Evolutionary conservation across 1,284 basidiomycete genomes (phyloP).

Genomic region (Athelia psychrophila): DNA sequence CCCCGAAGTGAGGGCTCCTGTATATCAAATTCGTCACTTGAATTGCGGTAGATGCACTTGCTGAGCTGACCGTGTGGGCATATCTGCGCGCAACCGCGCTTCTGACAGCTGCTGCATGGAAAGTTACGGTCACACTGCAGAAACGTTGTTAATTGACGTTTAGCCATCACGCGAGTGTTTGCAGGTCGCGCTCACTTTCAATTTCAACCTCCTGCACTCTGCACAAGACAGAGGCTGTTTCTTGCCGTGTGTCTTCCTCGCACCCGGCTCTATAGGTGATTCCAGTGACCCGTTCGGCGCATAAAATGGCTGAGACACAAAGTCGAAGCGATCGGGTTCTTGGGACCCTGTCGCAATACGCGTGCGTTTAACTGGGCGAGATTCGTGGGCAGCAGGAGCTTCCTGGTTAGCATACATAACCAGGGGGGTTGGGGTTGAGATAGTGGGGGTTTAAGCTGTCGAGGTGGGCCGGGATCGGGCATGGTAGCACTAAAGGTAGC

Average conservation of each 20-base stretch:
- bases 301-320: neutral
- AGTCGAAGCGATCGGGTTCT: conserved; percentile 40
- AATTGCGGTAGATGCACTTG: conserved; percentile 3
- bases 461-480: too few relatives aligned
- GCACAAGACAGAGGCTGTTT: conserved; percentile 52
- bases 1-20: conserved; percentile 72
- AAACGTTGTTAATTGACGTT: neutral
- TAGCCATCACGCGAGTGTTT: too few relatives aligned
- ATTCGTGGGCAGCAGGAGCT: neutral
- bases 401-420: too few relatives aligned
- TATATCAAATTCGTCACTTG: conserved; percentile 1
- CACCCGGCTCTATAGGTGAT: conserved; percentile 25
- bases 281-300: neutral
- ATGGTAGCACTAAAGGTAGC: too few relatives aligned
- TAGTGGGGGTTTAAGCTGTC: too few relatives aligned
- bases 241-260: conserved; percentile 34
- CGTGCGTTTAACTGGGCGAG: neutral
- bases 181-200: conserved; percentile 49
- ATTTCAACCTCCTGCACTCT: conserved; percentile 54
- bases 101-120: conserved; percentile 51
- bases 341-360: conserved; percentile 15
- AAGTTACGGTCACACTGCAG: conserved; percentile 57
- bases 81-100: conserved; percentile 64
- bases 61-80: conserved; percentile 60
- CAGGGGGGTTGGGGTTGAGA: too few relatives aligned